Evolutionary conservation across 1,284 basidiomycete species (phyloP).

Genomic region (Heterobasidion annosum): DNA sequence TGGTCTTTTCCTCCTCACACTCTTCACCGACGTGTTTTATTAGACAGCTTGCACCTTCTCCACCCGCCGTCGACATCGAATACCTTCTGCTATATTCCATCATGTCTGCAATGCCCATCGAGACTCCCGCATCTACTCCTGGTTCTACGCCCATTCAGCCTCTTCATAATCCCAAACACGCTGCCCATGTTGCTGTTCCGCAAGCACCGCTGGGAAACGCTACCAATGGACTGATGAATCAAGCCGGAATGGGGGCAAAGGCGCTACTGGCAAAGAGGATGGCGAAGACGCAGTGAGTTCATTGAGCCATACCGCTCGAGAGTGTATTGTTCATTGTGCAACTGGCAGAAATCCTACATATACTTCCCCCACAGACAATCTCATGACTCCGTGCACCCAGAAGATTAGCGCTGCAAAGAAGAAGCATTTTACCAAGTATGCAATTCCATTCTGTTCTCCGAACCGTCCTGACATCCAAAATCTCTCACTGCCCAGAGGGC

Average conservation of each 20-base stretch:
- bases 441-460: not conserved
- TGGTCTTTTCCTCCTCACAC: not conserved
- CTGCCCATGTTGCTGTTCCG: constrained; percentile 70
- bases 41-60: not conserved
- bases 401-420: constrained; percentile 86
- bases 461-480: not conserved
- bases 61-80: too few relatives aligned
- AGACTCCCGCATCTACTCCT: constrained; percentile 60
- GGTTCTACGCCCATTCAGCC: constrained; percentile 57
- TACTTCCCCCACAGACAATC: constrained; percentile 86
- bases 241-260: constrained; percentile 75
- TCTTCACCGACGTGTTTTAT: not conserved
- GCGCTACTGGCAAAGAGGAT: constrained; percentile 84
- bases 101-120: constrained; percentile 55
- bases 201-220: constrained; percentile 72
- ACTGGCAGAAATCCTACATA: constrained; percentile 67
- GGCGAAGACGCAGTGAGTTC: constrained; percentile 70
- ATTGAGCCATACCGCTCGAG: not conserved
- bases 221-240: constrained; percentile 36
- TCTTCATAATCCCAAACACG: constrained; percentile 75
- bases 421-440: constrained; percentile 86
- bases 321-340: not conserved
- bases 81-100: not conserved
- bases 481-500: constrained; percentile 27
- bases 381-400: constrained; percentile 87